Base-by-base conservation (phyloP, 495 filamentous ascomycete species). In the Umbilicaria muhlenbergii region DNA sequence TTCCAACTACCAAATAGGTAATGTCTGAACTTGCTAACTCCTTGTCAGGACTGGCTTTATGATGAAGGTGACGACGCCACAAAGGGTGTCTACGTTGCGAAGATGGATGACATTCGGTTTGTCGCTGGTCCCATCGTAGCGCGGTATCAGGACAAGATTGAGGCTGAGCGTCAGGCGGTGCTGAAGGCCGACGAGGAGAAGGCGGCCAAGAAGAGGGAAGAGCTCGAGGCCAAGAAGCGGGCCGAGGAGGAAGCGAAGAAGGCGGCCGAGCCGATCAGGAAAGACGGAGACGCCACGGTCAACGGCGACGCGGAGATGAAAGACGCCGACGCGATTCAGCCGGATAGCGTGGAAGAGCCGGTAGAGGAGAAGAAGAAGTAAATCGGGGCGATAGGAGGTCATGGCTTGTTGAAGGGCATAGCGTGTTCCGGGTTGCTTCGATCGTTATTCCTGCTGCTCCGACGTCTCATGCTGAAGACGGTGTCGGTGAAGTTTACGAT, bases 31-130 rank as follows among this genome's bases (percentile, higher is more conserved):
- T 11, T 24, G 8, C 24, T 59, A 50, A 58, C 37, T 16, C 34
- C 14, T 35, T 38, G 42, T 16, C 51, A 96, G 88, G 87, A 96
- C 52, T 99, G 91, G 91, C 77, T 99, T 42, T 96, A 98, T 65
- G 87, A 94, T 51, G 91, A 96, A 21, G 91, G 91, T 51, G 88
- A 95, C 45, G 91, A 96, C 59, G 74, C 88, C 56, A 88, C 84
- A 55, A 94, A 94, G 71, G 85, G 82, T 34, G 66, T 87, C 49
- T 99, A 99, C 65, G 71, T 87, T 39, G 72, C 83, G 56, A 96
- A 95, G 74, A 81, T 89, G 63, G 89, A 96, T 45, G 91, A 99
- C 60, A 86, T 99, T 62, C 83, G 85, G 54, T 78, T 85, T 52
- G 69, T 92, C 43, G 80, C 86, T 38, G 89, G 87, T 14, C 92